Base-by-base conservation (phyloP, 164 flowering plant species). In the Macadamia integrifolia region DNA sequence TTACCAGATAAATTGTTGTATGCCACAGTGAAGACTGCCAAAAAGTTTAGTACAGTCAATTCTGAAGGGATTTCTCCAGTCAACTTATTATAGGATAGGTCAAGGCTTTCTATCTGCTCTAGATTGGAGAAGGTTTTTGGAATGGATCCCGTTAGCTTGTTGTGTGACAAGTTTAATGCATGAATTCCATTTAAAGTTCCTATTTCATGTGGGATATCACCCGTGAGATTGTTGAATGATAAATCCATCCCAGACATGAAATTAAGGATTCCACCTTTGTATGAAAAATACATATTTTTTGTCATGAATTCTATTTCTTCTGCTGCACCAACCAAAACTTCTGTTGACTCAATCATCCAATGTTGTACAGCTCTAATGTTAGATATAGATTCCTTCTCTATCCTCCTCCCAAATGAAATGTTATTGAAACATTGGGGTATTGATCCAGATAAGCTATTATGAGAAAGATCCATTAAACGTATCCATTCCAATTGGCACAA, bases 21-120 rank as follows among this genome's bases (percentile, higher is more conserved):
- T 2, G 28, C 67, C 52, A 77, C 76, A 23, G 43, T 48, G 69
- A 78, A 75, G 8, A 28, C 49, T 1, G 2, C 64, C 23, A 75
- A 30, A 30, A 17, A 1, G 60, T 48, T 0, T 9, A 78, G 70
- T 42, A 65, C 56, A 0, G 18, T 52, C 9, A 78, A 58, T 9
- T 43, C 2, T n/a, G 66, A 18, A 66, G 79, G 79, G 79, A 31
- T 10, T 11, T 13, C 4, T 78, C 78, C 78, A 40, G 13, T 64
- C 72, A 78, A 56, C 13, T 31, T 50, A 52, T 75, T 78, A 67
- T 66, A 65, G 17, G 78, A 78, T 64, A 75, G 69, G 57, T 78
- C 23, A 23, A 23, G 23, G 23, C 23, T 23, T 23, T 23, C 23
- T 23, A 23, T 23, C 23, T n/a, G 23, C 23, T 23, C 23, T 23